Conservation (phyloP, 768 basidiomycete species). For the Leccinum truebloodii region DNA sequence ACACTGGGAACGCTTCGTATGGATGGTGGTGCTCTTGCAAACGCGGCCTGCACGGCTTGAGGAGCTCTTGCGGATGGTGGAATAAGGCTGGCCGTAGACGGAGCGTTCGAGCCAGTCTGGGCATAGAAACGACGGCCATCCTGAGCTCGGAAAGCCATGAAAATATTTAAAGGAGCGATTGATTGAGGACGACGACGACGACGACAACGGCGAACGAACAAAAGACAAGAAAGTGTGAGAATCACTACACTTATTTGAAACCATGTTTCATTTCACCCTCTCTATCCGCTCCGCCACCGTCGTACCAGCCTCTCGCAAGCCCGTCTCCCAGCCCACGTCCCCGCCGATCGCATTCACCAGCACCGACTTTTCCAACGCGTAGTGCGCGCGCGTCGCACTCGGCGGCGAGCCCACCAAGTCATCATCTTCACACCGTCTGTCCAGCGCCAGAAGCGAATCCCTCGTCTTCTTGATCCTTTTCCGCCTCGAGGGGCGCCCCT, state of each 20-base stretch:
- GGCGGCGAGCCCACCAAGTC: constrained; percentile 23
- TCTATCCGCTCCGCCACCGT: constrained; percentile 54
- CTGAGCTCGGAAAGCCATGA: constrained; percentile 30
- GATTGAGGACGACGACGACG: not conserved
- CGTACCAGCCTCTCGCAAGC: constrained; percentile 47
- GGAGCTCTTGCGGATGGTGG: constrained; percentile 34
- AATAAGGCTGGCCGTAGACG: constrained; percentile 56
- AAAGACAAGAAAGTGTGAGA: constrained; percentile 5
- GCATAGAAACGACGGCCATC: constrained; percentile 43
- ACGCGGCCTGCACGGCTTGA: constrained; percentile 43
- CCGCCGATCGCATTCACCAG: constrained; percentile 41
- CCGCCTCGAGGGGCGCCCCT: constrained; percentile 63
- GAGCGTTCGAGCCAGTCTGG: constrained; percentile 40
- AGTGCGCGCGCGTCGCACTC: constrained; percentile 38
- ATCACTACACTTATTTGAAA: not conserved
- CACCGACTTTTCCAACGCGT: constrained; percentile 43
- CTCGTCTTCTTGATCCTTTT: constrained; percentile 59
- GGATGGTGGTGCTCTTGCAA: constrained; percentile 40
- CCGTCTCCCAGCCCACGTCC: constrained; percentile 21
- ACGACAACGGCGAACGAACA: constrained; percentile 3
- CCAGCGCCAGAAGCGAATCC: constrained; percentile 48
- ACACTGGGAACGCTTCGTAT: constrained; percentile 41
- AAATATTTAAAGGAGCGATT: constrained; percentile 23
- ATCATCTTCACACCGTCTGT: constrained; percentile 45
- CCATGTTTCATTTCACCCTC: constrained; percentile 18